Evolutionary conservation across 2,329 filamentous ascomycete genomes (phyloP), one percentile per base, ranked within the genome.

Genomic region (Fusarium brachygibbosum): DNA sequence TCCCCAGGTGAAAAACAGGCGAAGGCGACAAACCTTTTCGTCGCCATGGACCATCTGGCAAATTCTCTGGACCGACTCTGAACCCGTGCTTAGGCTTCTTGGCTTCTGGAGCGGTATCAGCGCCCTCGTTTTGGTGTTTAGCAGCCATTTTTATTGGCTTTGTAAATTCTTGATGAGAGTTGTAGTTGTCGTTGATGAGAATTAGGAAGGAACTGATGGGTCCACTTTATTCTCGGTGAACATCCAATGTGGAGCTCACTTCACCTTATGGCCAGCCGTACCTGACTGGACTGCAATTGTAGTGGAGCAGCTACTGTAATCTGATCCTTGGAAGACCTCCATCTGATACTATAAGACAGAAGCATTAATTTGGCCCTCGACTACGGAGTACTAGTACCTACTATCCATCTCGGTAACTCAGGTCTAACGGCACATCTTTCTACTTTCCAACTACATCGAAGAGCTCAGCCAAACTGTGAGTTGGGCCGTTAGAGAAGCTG

Each of bases 21-120:
- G 40, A 45, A 42, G 19, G 48, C 34, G 44, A 72, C 77, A 59
- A 73, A 86, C 85, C 82, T 81, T 97, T 97, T 74, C 95, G 90
- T 75, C 89, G 88, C 86, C 96, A 93, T 23, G 91, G 91, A 57
- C 95, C 94, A 78, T 98, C 94, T 40, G 95, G 95, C 28, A 98
- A 85, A 78, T 98, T 97, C 37, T 91, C 91, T 31, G 95, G 94
- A 0, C 94, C 95, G 58, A 98, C 91, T 40, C 87, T 87, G 82
- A 98, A 98, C 51, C 93, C 93, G 72, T 92, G 91, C 70, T 82
- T 83, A 59, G 81, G 80, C 76, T 86, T 88, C 76, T 88, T 88
- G 17, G 79, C 76, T 10, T 78, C 81, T 40, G 79, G 70, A 45
- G 75, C 76, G 17, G 76, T 69, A 21, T 77, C 75, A 9, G 66